Evolutionary conservation across 192 early-diverging fungal genomes (phyloP).

Genomic region (Coemansia asiatica): DNA sequence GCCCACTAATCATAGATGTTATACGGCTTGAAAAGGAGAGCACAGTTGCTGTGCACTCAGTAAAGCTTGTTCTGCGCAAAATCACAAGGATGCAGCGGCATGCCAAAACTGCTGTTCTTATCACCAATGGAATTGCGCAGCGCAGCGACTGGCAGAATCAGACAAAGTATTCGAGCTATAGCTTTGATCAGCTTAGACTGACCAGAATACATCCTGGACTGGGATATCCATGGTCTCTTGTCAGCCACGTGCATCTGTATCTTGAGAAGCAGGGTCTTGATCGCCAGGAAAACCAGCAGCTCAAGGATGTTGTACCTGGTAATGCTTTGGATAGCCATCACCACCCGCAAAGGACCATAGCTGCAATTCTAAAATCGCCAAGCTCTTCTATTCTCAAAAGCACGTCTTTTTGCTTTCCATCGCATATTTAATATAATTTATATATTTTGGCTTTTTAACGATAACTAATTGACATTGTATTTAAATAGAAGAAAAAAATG

Average conservation of each 20-base stretch:
- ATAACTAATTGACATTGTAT: too few relatives aligned
- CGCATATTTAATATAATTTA: too few relatives aligned
- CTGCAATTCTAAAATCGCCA: not conserved
- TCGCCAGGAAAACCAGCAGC: not conserved
- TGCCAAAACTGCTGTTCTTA: slow-evolving; percentile 13
- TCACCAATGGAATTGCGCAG: slow-evolving; percentile 46
- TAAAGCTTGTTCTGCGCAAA: slow-evolving; percentile 29
- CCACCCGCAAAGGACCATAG: not conserved
- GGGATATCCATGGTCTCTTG: slow-evolving; percentile 29
- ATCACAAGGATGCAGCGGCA: slow-evolving; percentile 9
- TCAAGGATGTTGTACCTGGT: not conserved
- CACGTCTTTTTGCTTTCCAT: not conserved
- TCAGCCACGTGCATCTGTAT: slow-evolving; percentile 37
- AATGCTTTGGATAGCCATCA: not conserved
- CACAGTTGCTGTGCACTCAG: slow-evolving; percentile 25
- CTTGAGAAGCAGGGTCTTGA: not conserved
- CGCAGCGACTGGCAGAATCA: slow-evolving; percentile 11
- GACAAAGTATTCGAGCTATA: not conserved
- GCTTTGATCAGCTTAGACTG: not conserved
- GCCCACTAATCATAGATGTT: slow-evolving; percentile 29
- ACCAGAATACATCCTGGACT: slow-evolving; percentile 37
- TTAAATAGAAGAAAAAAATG: too few relatives aligned
- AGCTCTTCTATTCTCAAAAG: not conserved
- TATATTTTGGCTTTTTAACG: too few relatives aligned
- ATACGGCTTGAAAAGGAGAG: slow-evolving; percentile 21